Evolutionary conservation across 441 rosid species (phyloP), one percentile per base, ranked within the genome.

Genomic region (Croton laevigatus): DNA sequence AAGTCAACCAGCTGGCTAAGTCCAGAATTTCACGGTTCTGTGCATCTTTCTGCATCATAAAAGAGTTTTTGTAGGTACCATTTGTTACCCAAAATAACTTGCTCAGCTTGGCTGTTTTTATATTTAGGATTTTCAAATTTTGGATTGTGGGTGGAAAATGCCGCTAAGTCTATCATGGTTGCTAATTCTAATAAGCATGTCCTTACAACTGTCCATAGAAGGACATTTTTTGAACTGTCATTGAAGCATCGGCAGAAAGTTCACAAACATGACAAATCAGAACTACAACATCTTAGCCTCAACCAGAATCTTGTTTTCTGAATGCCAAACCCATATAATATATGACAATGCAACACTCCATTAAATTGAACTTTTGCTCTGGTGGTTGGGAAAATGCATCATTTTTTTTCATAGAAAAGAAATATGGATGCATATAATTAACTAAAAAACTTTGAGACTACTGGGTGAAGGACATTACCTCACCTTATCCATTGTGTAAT

Each of bases 401-500:
- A 5, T 42, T 34, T 23, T 32, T 65, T 9, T 17, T 32, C 40
- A 16, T 44, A 17, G 5, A 44, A 42, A 58, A 20, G 48, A 57
- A 27, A 49, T 57, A 8, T 57, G 37, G 37, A 23, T 23, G 37
- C 60, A 23, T 2, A 52, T 27, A 27, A 23, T 23, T 37, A 57
- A 57, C 11, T 27, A 27, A 27, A 12, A 0, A 23, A 23, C 2
- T 10, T 2, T 57, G 17, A 54, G 59, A 12, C 17, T 4, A 57
- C 5, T 57, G 27, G 14, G 49, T 53, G 32, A 63, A 68, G 3
- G 13, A 27, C 14, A 72, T 64, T 65, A 67, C 10, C 84, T 70
- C 75, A 89, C 94, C 69, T 71, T 80, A 82, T 89, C 90, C 81
- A 85, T 42, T 7, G 90, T 85, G 60, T 79, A 89, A 8, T 38